Evolutionary conservation across 306 rosid species (phyloP).

Genomic region (Prunus mume): DNA sequence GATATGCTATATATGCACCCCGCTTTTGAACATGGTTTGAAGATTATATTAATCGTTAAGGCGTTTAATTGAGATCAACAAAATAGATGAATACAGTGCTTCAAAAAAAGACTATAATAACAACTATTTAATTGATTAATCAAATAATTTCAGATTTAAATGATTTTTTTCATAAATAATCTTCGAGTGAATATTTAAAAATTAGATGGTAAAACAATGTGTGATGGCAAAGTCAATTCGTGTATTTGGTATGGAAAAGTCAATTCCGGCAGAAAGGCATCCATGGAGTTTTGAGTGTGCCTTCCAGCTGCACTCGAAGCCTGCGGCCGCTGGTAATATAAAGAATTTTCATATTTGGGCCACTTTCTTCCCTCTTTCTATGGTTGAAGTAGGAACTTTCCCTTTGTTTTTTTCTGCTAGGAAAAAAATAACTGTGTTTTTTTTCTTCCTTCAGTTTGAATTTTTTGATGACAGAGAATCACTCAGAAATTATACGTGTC

Average conservation of each 20-base stretch:
- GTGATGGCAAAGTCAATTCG: not conserved
- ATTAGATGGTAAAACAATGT: no score
- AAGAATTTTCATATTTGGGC: not conserved
- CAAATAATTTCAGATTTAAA: no score
- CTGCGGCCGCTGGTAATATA: not conserved
- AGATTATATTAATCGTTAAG: no score
- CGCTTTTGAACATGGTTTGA: no score
- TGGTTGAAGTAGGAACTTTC: not conserved
- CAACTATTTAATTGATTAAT: fast-evolving
- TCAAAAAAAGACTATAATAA: no score
- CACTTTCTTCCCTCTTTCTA: not conserved
- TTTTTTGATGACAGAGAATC: not conserved
- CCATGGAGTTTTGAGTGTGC: not conserved
- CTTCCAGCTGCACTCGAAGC: not conserved
- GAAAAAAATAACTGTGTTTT: not conserved
- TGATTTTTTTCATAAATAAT: fast-evolving
- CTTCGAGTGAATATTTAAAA: no score
- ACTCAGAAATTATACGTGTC: not conserved
- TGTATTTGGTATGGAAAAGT: conserved; percentile 18
- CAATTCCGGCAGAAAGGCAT: conserved; percentile 9
- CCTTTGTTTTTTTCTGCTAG: no score
- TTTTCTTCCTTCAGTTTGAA: not conserved
- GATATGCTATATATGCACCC: not conserved
- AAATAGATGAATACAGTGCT: no score
- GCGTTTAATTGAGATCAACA: fast-evolving